A percentile compares a stretch with the other conserved stretches of the same genome.
These are phyloP conservation scores for Pontederia paniculata DNA, from an alignment of 176 grass and related monocot species.

Conservation along the genomic window DNA sequence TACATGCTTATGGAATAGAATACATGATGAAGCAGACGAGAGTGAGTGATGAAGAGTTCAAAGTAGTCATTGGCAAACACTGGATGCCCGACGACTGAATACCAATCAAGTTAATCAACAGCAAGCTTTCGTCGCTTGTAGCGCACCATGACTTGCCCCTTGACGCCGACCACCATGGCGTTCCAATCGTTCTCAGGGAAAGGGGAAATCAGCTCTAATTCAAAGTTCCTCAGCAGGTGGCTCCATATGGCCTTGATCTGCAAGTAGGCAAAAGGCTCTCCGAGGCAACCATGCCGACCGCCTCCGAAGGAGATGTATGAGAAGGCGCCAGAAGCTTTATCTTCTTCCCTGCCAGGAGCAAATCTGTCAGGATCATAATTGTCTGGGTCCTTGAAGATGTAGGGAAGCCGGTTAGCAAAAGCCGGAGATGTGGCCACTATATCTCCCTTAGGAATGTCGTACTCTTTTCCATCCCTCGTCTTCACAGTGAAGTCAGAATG, in stretches of 20 bases:
- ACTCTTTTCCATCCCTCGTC: constrained; percentile 71
- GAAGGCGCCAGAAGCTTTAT: constrained; percentile 75
- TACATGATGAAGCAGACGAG: no score
- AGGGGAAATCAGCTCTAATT: constrained; percentile 79
- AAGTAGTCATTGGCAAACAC: not conserved
- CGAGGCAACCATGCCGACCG: constrained; percentile 81
- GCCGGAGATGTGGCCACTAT: constrained; percentile 78
- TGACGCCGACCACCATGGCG: constrained; percentile 89
- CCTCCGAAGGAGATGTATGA: constrained; percentile 91
- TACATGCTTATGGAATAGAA: no score
- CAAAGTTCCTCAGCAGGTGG: constrained; percentile 85
- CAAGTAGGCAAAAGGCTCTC: constrained; percentile 83
- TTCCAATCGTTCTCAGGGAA: constrained; percentile 93
- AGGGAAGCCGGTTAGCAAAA: constrained; percentile 76
- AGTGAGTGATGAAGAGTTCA: no score
- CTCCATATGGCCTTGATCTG: constrained; percentile 98
- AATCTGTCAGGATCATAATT: constrained; percentile 70
- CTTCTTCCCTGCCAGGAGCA: constrained; percentile 65
- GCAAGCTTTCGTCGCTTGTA: constrained; percentile 64
- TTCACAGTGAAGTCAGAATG: constrained; percentile 72
- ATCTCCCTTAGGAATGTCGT: constrained; percentile 85
- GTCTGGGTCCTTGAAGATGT: constrained; percentile 84
- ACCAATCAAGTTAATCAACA: not conserved
- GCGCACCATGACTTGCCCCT: constrained; percentile 74
- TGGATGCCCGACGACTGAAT: no score